Base-by-base conservation (phyloP, 305 asterid species). In the Striga hermonthica region DNA sequence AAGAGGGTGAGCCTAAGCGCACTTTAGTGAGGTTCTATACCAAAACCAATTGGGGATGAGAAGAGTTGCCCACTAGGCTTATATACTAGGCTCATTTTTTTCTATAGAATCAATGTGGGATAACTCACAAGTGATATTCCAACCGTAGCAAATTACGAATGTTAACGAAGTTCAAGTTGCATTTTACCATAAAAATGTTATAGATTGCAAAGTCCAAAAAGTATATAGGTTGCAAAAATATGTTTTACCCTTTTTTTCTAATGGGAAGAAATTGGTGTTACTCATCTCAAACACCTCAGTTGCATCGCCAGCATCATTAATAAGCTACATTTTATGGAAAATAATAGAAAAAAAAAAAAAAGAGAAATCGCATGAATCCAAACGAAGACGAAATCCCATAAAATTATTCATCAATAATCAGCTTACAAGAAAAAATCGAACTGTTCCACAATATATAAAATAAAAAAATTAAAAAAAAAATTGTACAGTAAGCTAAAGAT, bases 331-430 rank as follows among this genome's bases (percentile, higher is more conserved):
- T 53, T 5, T 22, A 14, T 49, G 9, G 56, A 49, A n/a, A 52
- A 44, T 13, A 35, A 70, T 35, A 1, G 41, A 44, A n/a, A 69
- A 70, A 62, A 62, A 44, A 44, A n/a, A 69, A 70, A 62, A 62
- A 44, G 35, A 6, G 14, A 45, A 53, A 60, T 14, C 15, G 6
- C 48, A 31, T 9, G 3, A 50, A 45, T 36, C 41, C 57, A 11
- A 34, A 9, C 22, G 39, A 11, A 10, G 13, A 47, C 13, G 13
- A 47, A 11, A 11, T 47, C n/a, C 6, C 9, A 14, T 62, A 47
- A 37, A 67, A 63, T 57, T 45, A 16, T 9, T 36, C 55, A 62
- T 38, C 66, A 56, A 10, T 3, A 65, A 59, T 50, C 22, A 1
- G 56, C 44, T 40, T 28, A 57, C 8, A 53, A 37, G 58, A 62